These are phyloP conservation scores for Cadophora luteo-olivacea DNA, from an alignment of 2,329 filamentous ascomycete species.

Conservation along the genomic window DNA sequence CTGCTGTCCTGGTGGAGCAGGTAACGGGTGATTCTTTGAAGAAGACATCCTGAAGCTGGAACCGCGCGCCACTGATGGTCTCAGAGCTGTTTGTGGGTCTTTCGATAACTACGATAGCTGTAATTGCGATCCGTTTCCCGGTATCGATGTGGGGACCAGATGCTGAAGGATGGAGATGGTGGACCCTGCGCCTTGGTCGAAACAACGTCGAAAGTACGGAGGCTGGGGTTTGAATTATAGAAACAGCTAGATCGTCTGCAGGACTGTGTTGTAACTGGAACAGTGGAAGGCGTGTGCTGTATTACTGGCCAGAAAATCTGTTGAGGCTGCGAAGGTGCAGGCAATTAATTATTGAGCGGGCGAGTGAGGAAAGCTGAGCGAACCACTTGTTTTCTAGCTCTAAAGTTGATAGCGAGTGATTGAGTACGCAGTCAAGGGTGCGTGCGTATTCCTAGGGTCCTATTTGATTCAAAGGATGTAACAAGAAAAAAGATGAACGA, in stretches of 20 bases:
- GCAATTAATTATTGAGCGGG: slow-evolving; percentile 13
- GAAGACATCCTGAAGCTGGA: slow-evolving; percentile 45
- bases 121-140: slow-evolving; percentile 20
- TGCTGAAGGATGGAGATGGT: slow-evolving; percentile 9
- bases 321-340: neutral
- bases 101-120: slow-evolving; percentile 22
- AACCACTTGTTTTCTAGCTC: slow-evolving; percentile 2
- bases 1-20: slow-evolving; percentile 42
- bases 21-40: slow-evolving; percentile 41
- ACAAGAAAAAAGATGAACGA: slow-evolving; percentile 15
- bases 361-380: neutral
- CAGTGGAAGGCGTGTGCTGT: slow-evolving; percentile 14
- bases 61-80: slow-evolving; percentile 15
- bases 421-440: neutral
- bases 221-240: slow-evolving; percentile 7
- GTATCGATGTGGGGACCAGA: slow-evolving; percentile 13
- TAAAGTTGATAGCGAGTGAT: slow-evolving; percentile 18
- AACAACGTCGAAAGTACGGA: neutral
- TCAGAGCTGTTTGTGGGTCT: slow-evolving; percentile 19
- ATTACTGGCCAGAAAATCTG: slow-evolving; percentile 3
- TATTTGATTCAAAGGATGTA: slow-evolving; percentile 12
- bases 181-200: slow-evolving; percentile 7
- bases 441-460: slow-evolving; percentile 5
- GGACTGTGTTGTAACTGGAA: neutral
- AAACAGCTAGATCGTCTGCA: neutral